These are phyloP conservation scores for Termitomyces sp. DNA, from an alignment of 768 basidiomycete genomes.

Conservation along the genomic window DNA sequence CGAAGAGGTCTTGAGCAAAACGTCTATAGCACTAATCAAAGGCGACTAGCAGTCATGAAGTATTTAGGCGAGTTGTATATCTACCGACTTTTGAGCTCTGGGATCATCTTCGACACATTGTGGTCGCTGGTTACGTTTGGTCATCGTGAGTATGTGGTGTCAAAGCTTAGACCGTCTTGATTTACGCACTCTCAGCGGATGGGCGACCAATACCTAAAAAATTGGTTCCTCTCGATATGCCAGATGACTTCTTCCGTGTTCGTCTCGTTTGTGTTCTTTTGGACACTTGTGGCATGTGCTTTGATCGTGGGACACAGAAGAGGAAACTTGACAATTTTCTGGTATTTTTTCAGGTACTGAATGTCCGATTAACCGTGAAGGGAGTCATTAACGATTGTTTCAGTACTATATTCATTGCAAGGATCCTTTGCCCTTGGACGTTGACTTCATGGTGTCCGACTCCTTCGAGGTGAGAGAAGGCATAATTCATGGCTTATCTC, in stretches of 20 bases:
- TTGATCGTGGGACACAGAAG: constrained; percentile 88
- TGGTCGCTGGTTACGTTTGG: constrained; percentile 96
- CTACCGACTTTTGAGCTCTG: constrained; percentile 84
- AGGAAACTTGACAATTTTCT: constrained; percentile 92
- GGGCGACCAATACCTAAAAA: constrained; percentile 81
- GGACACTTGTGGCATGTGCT: constrained; percentile 97
- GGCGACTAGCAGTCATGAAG: constrained; percentile 85
- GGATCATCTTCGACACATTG: constrained; percentile 86
- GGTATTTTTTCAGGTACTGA: constrained; percentile 84
- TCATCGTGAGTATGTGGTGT: constrained; percentile 62
- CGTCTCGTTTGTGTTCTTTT: constrained; percentile 87
- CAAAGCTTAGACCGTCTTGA: neutral
- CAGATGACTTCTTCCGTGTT: constrained; percentile 94
- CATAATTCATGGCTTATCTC: neutral
- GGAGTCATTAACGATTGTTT: neutral
- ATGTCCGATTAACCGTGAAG: neutral
- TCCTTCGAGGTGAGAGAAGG: constrained; percentile 70
- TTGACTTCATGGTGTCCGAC: constrained; percentile 95
- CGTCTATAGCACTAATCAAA: constrained; percentile 91
- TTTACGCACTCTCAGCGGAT: constrained; percentile 53
- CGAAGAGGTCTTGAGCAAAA: constrained; percentile 90
- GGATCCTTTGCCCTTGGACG: constrained; percentile 88
- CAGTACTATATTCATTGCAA: constrained; percentile 90
- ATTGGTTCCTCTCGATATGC: constrained; percentile 74
- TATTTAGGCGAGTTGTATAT: constrained; percentile 98